Percentiles rank a stretch among this genome's conserved stretches.
Evolutionary conservation across 305 asterid species (phyloP).

Genomic region (Lippia alba): DNA sequence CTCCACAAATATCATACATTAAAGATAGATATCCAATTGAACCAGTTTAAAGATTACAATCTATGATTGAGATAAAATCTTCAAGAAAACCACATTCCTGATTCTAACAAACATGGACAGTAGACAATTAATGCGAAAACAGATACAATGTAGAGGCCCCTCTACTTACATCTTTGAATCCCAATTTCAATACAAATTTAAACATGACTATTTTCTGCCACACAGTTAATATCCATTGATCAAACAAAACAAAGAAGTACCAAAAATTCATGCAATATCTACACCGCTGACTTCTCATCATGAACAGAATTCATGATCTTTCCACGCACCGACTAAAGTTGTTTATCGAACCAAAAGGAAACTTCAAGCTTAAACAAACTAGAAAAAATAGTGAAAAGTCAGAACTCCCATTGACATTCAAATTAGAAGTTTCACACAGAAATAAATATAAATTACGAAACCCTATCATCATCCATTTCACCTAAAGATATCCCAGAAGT

Average conservation of each 20-base stretch:
- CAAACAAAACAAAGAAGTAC: background rate
- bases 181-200: background rate
- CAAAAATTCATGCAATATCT: background rate
- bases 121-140: background rate
- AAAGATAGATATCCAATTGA: background rate
- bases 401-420: background rate
- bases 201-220: background rate
- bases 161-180: background rate
- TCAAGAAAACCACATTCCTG: background rate
- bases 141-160: background rate
- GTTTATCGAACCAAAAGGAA: slow-evolving; percentile 4
- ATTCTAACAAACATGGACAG: background rate
- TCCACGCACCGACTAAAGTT: background rate
- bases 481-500: slow-evolving; percentile 15
- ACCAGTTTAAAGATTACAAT: background rate
- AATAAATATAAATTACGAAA: background rate
- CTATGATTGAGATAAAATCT: background rate
- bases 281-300: slow-evolving; percentile 15
- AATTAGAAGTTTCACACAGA: background rate
- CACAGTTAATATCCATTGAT: too few species aligned
- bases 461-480: background rate
- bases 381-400: background rate
- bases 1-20: background rate
- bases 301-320: slow-evolving; percentile 7
- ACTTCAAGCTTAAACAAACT: background rate